Percentiles rank a stretch among this genome's conserved stretches.
Evolutionary conservation across 495 filamentous ascomycete genomes (phyloP).

Genomic region (Astrothelium macrocarpum): DNA sequence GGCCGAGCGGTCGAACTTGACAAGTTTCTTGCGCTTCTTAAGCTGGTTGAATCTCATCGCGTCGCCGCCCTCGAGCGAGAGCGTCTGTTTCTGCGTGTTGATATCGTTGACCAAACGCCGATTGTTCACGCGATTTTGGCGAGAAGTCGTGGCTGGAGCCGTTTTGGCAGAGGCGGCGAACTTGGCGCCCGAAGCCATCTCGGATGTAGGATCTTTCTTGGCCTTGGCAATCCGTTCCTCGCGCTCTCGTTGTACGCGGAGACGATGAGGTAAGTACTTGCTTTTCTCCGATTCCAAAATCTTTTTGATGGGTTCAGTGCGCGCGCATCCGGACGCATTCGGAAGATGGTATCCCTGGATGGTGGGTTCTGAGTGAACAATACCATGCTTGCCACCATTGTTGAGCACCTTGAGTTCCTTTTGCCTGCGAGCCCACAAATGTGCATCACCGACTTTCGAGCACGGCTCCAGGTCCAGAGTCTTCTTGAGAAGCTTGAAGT

Average conservation of each 20-base stretch:
- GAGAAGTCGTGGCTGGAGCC: slow-evolving; percentile 66
- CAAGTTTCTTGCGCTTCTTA: slow-evolving; percentile 98
- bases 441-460: slow-evolving; percentile 53
- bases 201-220: slow-evolving; percentile 57
- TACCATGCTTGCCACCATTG: slow-evolving; percentile 42
- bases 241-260: slow-evolving; percentile 82
- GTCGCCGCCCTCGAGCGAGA: slow-evolving; percentile 56
- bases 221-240: slow-evolving; percentile 78
- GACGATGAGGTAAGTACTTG: slow-evolving; percentile 93
- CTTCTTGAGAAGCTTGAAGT: slow-evolving; percentile 48
- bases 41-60: slow-evolving; percentile 96
- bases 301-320: slow-evolving; percentile 87
- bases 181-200: slow-evolving; percentile 59
- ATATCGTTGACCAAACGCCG: slow-evolving; percentile 88
- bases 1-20: slow-evolving; percentile 93
- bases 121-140: slow-evolving; percentile 88
- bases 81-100: slow-evolving; percentile 81
- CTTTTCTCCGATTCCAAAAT: slow-evolving; percentile 96
- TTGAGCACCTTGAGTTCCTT: slow-evolving; percentile 84
- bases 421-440: slow-evolving; percentile 82
- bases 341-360: slow-evolving; percentile 89
- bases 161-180: slow-evolving; percentile 63
- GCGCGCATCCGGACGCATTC: slow-evolving; percentile 71
- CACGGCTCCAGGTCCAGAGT: slow-evolving; percentile 39
- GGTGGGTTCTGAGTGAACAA: slow-evolving; percentile 42